Percentiles rank a stretch among this genome's conserved stretches.
These are phyloP conservation scores for Pseudotsuga menziesii DNA, from an alignment of 75 land plant species.

Conservation along the genomic window DNA sequence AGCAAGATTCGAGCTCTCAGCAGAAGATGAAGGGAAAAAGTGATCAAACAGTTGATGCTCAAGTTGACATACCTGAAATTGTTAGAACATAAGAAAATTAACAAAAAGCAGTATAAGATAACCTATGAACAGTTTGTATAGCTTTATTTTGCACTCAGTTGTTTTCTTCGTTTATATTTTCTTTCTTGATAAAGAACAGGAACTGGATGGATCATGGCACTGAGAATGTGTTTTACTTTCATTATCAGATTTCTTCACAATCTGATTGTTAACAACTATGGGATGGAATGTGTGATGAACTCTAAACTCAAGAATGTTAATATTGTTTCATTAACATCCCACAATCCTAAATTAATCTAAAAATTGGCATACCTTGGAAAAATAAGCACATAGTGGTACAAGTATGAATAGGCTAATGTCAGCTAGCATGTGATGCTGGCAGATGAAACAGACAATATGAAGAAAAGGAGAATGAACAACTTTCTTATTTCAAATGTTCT, in stretches of 20 bases:
- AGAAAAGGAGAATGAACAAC: no score
- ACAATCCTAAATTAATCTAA: not conserved
- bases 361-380: not conserved
- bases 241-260: not conserved
- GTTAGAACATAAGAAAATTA: not conserved
- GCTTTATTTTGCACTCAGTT: not conserved
- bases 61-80: slow-evolving; percentile 88
- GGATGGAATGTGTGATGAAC: not conserved
- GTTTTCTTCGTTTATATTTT: not conserved
- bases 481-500: no score
- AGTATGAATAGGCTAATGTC: not conserved
- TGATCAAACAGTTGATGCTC: slow-evolving; percentile 98
- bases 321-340: not conserved
- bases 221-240: not conserved
- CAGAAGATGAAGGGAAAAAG: slow-evolving; percentile 92
- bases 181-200: not conserved
- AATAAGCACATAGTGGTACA: not conserved
- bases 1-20: slow-evolving; percentile 74
- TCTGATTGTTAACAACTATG: not conserved
- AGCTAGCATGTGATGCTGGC: not conserved
- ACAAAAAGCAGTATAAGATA: not conserved
- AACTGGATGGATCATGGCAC: not conserved
- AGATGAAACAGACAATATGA: not conserved
- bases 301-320: not conserved
- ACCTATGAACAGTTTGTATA: not conserved